These are phyloP conservation scores for Paragyromitra xinjiangensis DNA, from an alignment of 495 filamentous ascomycete species.

Conservation along the genomic window DNA sequence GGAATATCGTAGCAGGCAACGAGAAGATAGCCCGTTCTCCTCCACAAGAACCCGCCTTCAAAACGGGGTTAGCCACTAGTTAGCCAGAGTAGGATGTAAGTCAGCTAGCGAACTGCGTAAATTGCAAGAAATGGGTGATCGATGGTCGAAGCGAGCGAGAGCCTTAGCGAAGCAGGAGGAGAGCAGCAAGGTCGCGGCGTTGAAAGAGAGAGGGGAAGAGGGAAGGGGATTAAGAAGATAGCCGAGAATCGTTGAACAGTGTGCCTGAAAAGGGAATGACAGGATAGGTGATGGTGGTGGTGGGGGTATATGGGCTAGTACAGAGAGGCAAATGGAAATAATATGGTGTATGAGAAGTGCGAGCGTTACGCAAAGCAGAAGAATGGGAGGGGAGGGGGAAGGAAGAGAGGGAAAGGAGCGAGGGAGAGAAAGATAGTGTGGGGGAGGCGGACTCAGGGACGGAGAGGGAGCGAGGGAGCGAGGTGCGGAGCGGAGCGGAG, in stretches of 20 bases:
- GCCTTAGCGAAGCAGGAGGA: not conserved
- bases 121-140: conserved; percentile 11
- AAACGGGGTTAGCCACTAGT: conserved; percentile 7
- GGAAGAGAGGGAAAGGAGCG: conserved; percentile 2
- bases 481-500: not conserved
- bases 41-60: conserved; percentile 46
- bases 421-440: not conserved
- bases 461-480: not conserved
- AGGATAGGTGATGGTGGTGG: conserved; percentile 15
- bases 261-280: conserved; percentile 23
- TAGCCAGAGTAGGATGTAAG: conserved; percentile 14
- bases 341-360: conserved; percentile 1
- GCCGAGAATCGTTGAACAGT: conserved; percentile 9
- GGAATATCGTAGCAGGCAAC: conserved; percentile 6
- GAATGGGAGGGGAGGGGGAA: not conserved
- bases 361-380: conserved; percentile 18
- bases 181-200: not conserved
- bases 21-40: conserved; percentile 39
- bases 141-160: conserved; percentile 22
- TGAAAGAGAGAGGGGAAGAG: not conserved
- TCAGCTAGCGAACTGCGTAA: conserved; percentile 11
- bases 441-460: conserved; percentile 26
- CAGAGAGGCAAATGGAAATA: not conserved
- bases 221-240: not conserved
- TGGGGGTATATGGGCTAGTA: conserved; percentile 13